phyloP scores from a whole-genome alignment of 1,284 basidiomycete genomes.

The Somion occarium region DNA sequence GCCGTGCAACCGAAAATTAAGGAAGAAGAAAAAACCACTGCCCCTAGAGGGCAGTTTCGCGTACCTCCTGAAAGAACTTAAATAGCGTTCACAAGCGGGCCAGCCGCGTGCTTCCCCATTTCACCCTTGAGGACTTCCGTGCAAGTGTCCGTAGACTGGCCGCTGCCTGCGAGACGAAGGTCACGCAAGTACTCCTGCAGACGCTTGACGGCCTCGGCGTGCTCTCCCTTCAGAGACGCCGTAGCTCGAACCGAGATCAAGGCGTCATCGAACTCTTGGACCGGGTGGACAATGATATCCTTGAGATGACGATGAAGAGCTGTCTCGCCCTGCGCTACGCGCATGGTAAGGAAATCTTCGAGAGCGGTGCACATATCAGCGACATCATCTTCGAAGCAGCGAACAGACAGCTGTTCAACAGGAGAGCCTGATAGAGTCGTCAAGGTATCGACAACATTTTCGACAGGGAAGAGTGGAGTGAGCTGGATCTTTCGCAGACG shows the following conservation, averaged over 20 bases:
- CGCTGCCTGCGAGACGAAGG: slow-evolving; percentile 16
- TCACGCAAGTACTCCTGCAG: slow-evolving; percentile 30
- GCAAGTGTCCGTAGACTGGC: neutral
- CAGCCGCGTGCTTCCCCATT: neutral
- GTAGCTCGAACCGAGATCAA: slow-evolving; percentile 5
- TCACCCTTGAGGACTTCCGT: neutral
- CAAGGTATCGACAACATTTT: slow-evolving; percentile 54
- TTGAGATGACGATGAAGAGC: slow-evolving; percentile 28
- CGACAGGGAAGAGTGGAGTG: slow-evolving; percentile 57
- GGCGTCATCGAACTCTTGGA: slow-evolving; percentile 23
- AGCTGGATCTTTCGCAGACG: slow-evolving; percentile 52
- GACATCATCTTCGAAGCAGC: slow-evolving; percentile 57
- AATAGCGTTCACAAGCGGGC: neutral
- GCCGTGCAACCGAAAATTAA: neutral
- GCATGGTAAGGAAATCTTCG: slow-evolving; percentile 49
- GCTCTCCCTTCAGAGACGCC: slow-evolving; percentile 17
- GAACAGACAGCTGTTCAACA: slow-evolving; percentile 51
- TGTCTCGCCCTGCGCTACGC: slow-evolving; percentile 40
- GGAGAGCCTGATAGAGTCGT: slow-evolving; percentile 55
- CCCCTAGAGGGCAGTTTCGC: too few relatives aligned
- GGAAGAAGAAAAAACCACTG: neutral
- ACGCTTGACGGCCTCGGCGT: slow-evolving; percentile 25
- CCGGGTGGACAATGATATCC: slow-evolving; percentile 25
- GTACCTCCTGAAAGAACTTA: neutral
- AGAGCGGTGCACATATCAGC: slow-evolving; percentile 52